Percentiles rank a stretch among this genome's conserved stretches.
phyloP scores from a whole-genome alignment of 306 rosid species.

The Mimosa bimucronata region DNA sequence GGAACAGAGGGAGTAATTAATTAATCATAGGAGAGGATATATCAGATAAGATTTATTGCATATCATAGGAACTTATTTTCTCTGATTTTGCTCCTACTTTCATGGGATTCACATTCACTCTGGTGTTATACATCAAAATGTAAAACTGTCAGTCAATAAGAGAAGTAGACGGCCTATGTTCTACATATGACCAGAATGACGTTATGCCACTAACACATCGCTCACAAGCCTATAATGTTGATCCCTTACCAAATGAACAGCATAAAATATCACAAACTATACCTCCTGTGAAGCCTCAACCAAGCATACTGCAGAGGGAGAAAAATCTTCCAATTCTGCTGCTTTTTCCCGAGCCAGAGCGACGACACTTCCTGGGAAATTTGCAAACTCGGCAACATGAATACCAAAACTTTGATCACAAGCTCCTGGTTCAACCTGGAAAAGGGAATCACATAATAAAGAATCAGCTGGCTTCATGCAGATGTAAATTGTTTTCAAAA shows the following conservation, averaged over 20 bases:
- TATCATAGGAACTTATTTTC: neutral
- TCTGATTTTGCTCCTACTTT: neutral
- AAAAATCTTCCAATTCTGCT: constrained; percentile 93
- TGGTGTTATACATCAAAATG: neutral
- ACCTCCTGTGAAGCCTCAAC: constrained; percentile 60
- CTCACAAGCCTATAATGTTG: constrained; percentile 15
- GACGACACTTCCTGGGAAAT: constrained; percentile 89
- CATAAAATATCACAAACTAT: constrained; percentile 14
- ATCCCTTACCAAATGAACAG: constrained; percentile 20
- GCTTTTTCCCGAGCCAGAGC: constrained; percentile 96
- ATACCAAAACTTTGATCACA: constrained; percentile 99
- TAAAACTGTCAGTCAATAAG: neutral
- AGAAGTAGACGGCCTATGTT: neutral
- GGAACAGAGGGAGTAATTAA: no score
- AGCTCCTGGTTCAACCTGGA: constrained; percentile 96
- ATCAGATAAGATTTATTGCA: neutral
- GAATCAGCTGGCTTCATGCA: constrained; percentile 24
- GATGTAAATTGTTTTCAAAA: constrained; percentile 21
- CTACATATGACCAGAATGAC: neutral
- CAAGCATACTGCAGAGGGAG: constrained; percentile 56
- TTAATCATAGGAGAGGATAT: neutral
- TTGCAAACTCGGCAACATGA: constrained; percentile 98
- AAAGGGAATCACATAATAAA: constrained; percentile 34
- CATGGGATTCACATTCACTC: neutral
- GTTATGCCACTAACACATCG: neutral